Base-by-base conservation (phyloP, 495 filamentous ascomycete species). In the Umbilicaria muhlenbergii region DNA sequence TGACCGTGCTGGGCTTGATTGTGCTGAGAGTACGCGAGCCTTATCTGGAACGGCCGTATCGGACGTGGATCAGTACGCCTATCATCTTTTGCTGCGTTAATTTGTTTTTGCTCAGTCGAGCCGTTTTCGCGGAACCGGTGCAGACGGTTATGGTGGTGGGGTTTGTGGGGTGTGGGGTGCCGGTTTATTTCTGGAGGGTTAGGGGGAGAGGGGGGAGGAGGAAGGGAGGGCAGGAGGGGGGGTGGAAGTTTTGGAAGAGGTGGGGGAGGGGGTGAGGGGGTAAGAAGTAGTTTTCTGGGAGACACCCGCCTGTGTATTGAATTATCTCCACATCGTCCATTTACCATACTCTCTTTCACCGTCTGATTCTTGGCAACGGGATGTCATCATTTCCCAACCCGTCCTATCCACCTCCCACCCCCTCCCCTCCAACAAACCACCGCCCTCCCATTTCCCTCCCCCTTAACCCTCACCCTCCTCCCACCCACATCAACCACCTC, bases 51-150 rank as follows among this genome's bases (percentile, higher is more conserved):
- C 63, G 91, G 17, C 86, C 91, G 2, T 98, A 96, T 61, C 76
- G 73, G 57, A 91, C 86, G 13, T 98, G 92, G 92, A 92, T 98
- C 46, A 81, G 80, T 1, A 96, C 89, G 32, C 91, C 91, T 2
- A 91, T 98, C 37, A 85, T 94, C 39, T 98, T 98, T 58, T 98
- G 91, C 72, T 98, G 91, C 53, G 91, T 98, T 12, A 93, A 84
- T 56, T 57, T 98, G 48, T 98, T 98, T 58, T 59, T 98, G 50
- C 69, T 98, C 19, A 86, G 77, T 49, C 71, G 91, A 40, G 86
- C 86, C 0, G 71, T 96, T 16, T 88, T 96, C 55, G 75, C 86
- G 8, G 77, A 88, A 56, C 91, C 91, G n/a, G 44, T 87, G 44
- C 86, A 95, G 69, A 88, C 88, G 13, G 49, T 93, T 19, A 74